Percentiles rank a stretch among this genome's conserved stretches.
phyloP scores from a whole-genome alignment of 768 basidiomycete species.

The Suillus bovinus region DNA sequence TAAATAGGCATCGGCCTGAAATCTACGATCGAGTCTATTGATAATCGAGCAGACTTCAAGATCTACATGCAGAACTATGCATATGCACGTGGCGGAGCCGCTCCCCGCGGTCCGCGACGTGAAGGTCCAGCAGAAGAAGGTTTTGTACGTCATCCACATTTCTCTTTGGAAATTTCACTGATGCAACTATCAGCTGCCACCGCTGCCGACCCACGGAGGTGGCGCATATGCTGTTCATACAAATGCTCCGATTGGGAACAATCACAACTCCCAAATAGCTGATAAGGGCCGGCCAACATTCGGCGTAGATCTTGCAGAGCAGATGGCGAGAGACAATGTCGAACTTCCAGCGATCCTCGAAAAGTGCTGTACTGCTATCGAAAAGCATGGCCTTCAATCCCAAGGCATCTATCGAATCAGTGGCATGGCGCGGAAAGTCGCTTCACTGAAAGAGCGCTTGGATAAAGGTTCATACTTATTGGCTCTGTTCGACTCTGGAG shows the following conservation, averaged over 20 bases:
- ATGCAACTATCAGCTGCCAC: conserved; percentile 50
- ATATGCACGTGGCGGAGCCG: conserved; percentile 72
- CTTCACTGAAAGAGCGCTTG: conserved; percentile 75
- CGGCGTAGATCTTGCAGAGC: conserved; percentile 88
- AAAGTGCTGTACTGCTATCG: conserved; percentile 91
- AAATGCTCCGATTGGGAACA: conserved; percentile 26
- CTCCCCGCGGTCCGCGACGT: conserved; percentile 71
- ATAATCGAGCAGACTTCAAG: conserved; percentile 94
- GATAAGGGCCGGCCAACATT: conserved; percentile 84
- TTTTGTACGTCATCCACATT: conserved; percentile 66
- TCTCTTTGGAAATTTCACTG: conserved; percentile 6
- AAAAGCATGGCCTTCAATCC: conserved; percentile 78
- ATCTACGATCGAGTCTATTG: conserved; percentile 85
- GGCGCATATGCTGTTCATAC: conserved; percentile 28
- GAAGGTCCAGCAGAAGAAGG: conserved; percentile 92
- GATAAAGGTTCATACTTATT: conserved; percentile 67
- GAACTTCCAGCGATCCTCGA: conserved; percentile 87
- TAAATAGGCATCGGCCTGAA: conserved; percentile 71
- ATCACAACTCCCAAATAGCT: conserved; percentile 34
- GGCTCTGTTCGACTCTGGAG: conserved; percentile 7
- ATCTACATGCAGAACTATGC: conserved; percentile 97
- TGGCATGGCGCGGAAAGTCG: conserved; percentile 86
- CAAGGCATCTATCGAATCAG: conserved; percentile 95
- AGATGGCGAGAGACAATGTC: conserved; percentile 87
- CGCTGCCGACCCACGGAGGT: conserved; percentile 48